Evolutionary conservation across 768 basidiomycete species (phyloP).

Genomic region (Podaxis sp.): DNA sequence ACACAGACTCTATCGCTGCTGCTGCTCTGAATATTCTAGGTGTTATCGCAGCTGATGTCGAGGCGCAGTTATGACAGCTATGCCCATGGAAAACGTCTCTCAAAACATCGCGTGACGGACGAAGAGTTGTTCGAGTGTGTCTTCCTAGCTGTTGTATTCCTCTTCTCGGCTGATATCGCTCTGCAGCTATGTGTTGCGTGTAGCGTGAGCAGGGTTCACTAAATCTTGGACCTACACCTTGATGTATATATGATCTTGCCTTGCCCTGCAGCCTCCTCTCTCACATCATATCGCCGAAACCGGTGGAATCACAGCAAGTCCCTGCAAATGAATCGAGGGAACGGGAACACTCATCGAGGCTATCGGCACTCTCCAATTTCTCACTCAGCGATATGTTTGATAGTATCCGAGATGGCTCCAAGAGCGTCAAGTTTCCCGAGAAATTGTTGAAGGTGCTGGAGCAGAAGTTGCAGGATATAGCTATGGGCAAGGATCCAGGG

Average conservation of each 20-base stretch:
- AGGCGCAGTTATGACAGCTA: conserved; percentile 74
- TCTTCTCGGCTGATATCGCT: conserved; percentile 10
- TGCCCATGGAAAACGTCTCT: conserved; percentile 69
- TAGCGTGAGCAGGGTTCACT: conserved; percentile 61
- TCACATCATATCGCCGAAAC: conserved; percentile 68
- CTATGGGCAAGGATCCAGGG: conserved; percentile 90
- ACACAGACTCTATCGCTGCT: background rate
- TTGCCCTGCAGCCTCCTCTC: conserved; percentile 58
- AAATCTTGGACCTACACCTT: conserved; percentile 12
- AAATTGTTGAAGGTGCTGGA: conserved; percentile 91
- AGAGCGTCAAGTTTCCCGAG: conserved; percentile 91
- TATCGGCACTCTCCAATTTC: conserved; percentile 68
- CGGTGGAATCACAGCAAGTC: conserved; percentile 33
- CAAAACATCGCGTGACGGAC: conserved; percentile 77
- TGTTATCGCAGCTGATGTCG: conserved; percentile 48
- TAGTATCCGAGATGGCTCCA: conserved; percentile 62
- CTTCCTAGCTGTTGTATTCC: conserved; percentile 15
- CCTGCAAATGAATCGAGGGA: conserved; percentile 31
- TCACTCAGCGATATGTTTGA: conserved; percentile 74
- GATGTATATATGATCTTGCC: conserved; percentile 18
- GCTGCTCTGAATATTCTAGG: conserved; percentile 5
- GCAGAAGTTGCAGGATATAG: conserved; percentile 85
- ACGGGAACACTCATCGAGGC: conserved; percentile 65
- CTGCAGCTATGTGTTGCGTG: conserved; percentile 74
- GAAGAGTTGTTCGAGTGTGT: conserved; percentile 84